Percentiles rank a stretch among this genome's conserved stretches.
phyloP scores from a whole-genome alignment of 2,329 filamentous ascomycete species.

The Aureobasidium namibiae region DNA sequence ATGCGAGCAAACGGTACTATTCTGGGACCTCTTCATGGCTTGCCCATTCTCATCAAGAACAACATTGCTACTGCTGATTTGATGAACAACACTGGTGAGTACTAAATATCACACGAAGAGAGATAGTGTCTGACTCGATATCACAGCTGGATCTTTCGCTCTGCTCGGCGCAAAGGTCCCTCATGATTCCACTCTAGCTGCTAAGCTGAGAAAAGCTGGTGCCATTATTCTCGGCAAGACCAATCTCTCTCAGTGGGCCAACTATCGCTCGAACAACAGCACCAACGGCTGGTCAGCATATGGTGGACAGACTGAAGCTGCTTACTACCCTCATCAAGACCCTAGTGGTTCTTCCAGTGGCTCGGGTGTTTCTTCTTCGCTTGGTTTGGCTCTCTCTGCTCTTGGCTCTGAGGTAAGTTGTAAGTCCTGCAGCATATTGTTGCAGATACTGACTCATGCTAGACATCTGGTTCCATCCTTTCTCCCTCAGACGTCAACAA shows the following conservation, averaged over 20 bases:
- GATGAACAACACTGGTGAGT: slow-evolving; percentile 50
- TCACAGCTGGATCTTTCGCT: slow-evolving; percentile 51
- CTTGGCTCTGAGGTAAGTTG: slow-evolving; percentile 49
- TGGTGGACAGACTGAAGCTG: slow-evolving; percentile 54
- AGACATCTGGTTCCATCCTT: slow-evolving; percentile 56
- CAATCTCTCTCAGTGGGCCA: slow-evolving; percentile 58
- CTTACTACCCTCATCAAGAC: slow-evolving; percentile 55
- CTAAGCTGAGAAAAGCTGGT: slow-evolving; percentile 53
- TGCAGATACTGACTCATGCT: not conserved
- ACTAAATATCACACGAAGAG: not conserved
- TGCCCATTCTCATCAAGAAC: slow-evolving; percentile 59
- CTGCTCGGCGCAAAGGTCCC: slow-evolving; percentile 51
- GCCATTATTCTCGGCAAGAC: slow-evolving; percentile 59
- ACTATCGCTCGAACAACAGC: slow-evolving; percentile 49
- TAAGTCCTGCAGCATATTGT: not conserved
- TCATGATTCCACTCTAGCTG: slow-evolving; percentile 50
- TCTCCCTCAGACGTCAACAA: slow-evolving; percentile 50
- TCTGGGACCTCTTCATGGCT: slow-evolving; percentile 51
- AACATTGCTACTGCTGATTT: slow-evolving; percentile 56
- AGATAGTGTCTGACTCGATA: not conserved
- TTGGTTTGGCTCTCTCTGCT: slow-evolving; percentile 51
- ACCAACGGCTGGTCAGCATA: slow-evolving; percentile 57
- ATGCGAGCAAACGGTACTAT: slow-evolving; percentile 40
- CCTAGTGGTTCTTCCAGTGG: slow-evolving; percentile 56
- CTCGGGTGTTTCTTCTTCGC: slow-evolving; percentile 50